Evolutionary conservation across 202 grass and related monocot species (phyloP).

Genomic region (Tripidium arundinaceum): DNA sequence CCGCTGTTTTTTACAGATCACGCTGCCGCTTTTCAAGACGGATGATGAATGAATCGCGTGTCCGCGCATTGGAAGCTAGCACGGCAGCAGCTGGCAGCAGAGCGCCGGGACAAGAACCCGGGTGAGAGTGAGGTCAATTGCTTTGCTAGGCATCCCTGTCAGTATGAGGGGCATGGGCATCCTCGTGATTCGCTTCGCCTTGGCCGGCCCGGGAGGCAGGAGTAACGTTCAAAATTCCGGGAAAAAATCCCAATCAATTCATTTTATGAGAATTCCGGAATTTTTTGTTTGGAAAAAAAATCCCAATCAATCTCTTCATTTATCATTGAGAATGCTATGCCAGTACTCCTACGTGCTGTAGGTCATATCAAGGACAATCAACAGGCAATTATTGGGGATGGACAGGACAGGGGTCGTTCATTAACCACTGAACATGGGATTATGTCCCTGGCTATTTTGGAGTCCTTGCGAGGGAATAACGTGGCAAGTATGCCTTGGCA

Average conservation of each 20-base stretch:
- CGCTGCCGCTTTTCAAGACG: slow-evolving; percentile 1
- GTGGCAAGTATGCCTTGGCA: slow-evolving; percentile 10
- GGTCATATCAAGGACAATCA: background rate
- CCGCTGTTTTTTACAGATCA: background rate
- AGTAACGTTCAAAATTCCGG: background rate
- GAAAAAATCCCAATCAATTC: background rate
- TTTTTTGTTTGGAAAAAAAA: too few species aligned
- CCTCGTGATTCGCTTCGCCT: slow-evolving; percentile 29
- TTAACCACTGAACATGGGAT: background rate
- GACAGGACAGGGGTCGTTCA: background rate
- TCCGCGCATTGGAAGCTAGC: slow-evolving; percentile 22
- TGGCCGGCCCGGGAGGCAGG: background rate
- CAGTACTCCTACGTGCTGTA: too few species aligned
- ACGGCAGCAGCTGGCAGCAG: slow-evolving; percentile 37
- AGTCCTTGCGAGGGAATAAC: background rate
- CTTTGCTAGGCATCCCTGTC: background rate
- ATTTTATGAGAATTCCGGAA: background rate
- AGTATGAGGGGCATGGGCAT: slow-evolving; percentile 2
- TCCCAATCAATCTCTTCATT: too few species aligned
- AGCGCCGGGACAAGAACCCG: slow-evolving; percentile 14
- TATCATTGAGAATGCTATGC: background rate
- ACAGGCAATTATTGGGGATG: slow-evolving; percentile 1
- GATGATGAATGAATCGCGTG: background rate
- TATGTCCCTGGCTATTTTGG: too few species aligned
- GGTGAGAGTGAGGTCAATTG: slow-evolving; percentile 9